Evolutionary conservation across 192 early-diverging fungal genomes (phyloP).

Genomic region (Funneliformis mosseae): DNA sequence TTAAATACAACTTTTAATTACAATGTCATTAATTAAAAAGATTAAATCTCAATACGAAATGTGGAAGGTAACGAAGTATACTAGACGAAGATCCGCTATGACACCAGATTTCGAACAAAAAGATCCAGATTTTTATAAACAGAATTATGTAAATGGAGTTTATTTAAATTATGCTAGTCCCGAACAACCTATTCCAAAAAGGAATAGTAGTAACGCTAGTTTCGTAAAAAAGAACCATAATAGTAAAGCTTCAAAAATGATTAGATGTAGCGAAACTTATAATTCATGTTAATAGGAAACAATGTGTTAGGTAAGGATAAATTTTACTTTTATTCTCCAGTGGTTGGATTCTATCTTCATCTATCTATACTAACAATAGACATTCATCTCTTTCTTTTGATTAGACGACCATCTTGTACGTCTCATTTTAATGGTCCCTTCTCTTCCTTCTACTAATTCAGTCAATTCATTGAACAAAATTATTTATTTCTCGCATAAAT

Average conservation of each 20-base stretch:
- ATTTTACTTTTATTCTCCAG: too few relatives aligned
- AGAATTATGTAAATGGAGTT: constrained; percentile 47
- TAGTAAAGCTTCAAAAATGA: neutral
- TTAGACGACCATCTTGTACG: too few relatives aligned
- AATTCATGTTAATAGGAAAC: neutral
- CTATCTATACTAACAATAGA: too few relatives aligned
- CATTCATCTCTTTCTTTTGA: too few relatives aligned
- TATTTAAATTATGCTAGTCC: constrained; percentile 37
- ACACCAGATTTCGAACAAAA: constrained; percentile 51
- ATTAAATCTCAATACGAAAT: constrained; percentile 53
- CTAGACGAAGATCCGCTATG: constrained; percentile 44
- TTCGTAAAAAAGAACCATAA: neutral
- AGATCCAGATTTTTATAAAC: constrained; percentile 48
- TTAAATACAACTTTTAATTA: neutral
- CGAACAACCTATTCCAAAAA: constrained; percentile 33
- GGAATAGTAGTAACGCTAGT: neutral
- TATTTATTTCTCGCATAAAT: too few relatives aligned
- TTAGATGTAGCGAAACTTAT: constrained; percentile 29
- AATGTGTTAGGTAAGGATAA: too few relatives aligned
- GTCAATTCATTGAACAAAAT: too few relatives aligned
- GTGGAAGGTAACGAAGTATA: constrained; percentile 54
- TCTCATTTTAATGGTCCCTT: too few relatives aligned
- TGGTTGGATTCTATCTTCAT: too few relatives aligned
- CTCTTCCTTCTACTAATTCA: too few relatives aligned
- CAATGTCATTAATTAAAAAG: constrained; percentile 50